phyloP scores from a whole-genome alignment of 163 green algal genomes.

The Trebouxiophyceae sp. region DNA sequence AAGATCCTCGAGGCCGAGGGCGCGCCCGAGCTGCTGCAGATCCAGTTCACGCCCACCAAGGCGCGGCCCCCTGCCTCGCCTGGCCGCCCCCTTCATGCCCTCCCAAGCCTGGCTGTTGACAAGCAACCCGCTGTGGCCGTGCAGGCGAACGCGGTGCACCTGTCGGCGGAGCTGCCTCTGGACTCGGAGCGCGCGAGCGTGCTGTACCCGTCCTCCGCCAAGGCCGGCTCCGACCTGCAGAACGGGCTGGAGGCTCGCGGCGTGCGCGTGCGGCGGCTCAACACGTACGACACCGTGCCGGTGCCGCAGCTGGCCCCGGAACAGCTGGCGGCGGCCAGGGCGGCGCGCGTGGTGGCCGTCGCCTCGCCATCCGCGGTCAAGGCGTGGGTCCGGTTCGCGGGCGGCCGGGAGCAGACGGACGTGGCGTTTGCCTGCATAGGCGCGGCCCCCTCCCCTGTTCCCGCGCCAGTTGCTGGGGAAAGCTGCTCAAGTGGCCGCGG shows the following conservation, averaged over 20 bases:
- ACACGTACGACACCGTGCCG: constrained; percentile 85
- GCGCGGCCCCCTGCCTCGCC: constrained; percentile 11
- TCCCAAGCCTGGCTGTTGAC: not conserved
- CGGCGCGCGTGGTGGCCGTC: constrained; percentile 67
- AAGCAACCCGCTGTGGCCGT: not conserved
- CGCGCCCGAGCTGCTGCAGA: constrained; percentile 13
- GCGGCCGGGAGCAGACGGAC: constrained; percentile 21
- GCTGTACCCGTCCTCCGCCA: constrained; percentile 84
- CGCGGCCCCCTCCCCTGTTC: not conserved
- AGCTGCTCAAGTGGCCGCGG: not conserved
- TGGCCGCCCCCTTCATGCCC: not conserved
- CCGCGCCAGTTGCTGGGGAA: not conserved
- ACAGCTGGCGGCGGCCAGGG: constrained; percentile 40
- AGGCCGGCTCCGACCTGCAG: constrained; percentile 70
- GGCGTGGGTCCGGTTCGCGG: constrained; percentile 70
- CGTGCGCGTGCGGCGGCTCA: constrained; percentile 69
- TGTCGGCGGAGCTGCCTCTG: constrained; percentile 64
- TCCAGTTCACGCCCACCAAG: constrained; percentile 52
- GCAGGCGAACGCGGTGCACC: constrained; percentile 48
- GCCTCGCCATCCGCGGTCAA: constrained; percentile 85
- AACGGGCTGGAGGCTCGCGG: constrained; percentile 56
- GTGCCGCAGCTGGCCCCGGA: constrained; percentile 28
- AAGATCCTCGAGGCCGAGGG: constrained; percentile 46
- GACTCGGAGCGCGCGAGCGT: constrained; percentile 31
- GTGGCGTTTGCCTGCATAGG: constrained; percentile 75